Conservation (phyloP, 805 yeast genomes). For the Hanseniaspora occidentalis region DNA sequence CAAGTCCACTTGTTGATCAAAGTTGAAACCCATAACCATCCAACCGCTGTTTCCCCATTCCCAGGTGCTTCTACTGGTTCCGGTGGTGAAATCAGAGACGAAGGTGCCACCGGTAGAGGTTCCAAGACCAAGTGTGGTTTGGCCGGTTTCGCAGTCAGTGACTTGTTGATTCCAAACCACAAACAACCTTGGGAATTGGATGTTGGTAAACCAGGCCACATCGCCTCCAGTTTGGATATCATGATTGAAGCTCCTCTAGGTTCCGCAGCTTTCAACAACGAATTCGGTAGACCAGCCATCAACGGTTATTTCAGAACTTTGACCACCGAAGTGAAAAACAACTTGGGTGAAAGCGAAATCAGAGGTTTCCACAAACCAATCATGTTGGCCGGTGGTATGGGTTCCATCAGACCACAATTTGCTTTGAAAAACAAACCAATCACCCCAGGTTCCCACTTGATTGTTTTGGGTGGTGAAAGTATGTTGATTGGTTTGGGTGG, state of each 20-base stretch:
- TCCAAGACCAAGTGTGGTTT: slow-evolving; percentile 95
- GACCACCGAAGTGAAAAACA: slow-evolving; percentile 62
- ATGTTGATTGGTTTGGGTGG: slow-evolving; percentile 99
- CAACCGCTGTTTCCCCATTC: slow-evolving; percentile 97
- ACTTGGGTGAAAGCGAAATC: slow-evolving; percentile 38
- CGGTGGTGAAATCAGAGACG: slow-evolving; percentile 99
- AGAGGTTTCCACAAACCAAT: slow-evolving; percentile 98
- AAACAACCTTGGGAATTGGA: slow-evolving; percentile 88
- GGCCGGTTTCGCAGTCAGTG: slow-evolving; percentile 86
- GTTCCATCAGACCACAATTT: slow-evolving; percentile 87
- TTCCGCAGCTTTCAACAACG: slow-evolving; percentile 95
- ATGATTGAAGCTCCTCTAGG: slow-evolving; percentile 98
- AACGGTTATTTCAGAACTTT: slow-evolving; percentile 94
- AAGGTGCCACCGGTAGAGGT: slow-evolving; percentile 99
- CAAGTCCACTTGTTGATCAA: slow-evolving; percentile 80
- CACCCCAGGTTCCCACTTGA: slow-evolving; percentile 82
- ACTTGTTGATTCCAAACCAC: slow-evolving; percentile 71
- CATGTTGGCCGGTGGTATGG: slow-evolving; percentile 99
- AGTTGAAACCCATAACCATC: slow-evolving; percentile 98
- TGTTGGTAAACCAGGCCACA: slow-evolving; percentile 84
- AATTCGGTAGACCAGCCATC: slow-evolving; percentile 96
- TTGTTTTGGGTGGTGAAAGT: slow-evolving; percentile 94
- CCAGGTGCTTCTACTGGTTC: slow-evolving; percentile 99
- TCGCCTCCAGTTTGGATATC: slow-evolving; percentile 84
- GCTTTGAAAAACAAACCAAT: slow-evolving; percentile 80